These are phyloP conservation scores for Phlyctochytrium bullatum DNA, from an alignment of 192 early-diverging fungal species.

Conservation along the genomic window DNA sequence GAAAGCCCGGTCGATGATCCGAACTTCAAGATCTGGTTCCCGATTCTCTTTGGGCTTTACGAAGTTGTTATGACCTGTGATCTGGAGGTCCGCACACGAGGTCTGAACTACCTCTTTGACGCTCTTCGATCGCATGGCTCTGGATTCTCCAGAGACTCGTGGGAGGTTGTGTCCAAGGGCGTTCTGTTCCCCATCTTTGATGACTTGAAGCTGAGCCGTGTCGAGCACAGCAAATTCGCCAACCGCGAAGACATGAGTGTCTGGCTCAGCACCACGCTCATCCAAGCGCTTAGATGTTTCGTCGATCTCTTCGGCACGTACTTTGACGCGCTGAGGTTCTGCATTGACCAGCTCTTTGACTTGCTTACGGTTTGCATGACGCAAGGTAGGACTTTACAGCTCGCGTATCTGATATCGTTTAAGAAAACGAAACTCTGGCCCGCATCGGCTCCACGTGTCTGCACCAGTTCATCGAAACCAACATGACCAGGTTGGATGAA, in stretches of 20 bases:
- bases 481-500: conserved; percentile 69
- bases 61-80: conserved; percentile 90
- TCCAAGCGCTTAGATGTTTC: conserved; percentile 85
- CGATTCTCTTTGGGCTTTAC: conserved; percentile 82
- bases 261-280: conserved; percentile 93
- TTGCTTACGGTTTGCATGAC: conserved; percentile 82
- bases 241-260: conserved; percentile 83
- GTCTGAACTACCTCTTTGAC: conserved; percentile 80
- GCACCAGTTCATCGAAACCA: conserved; percentile 82
- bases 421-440: conserved; percentile 84
- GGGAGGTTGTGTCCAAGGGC: conserved; percentile 77
- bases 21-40: conserved; percentile 71
- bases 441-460: conserved; percentile 87
- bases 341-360: conserved; percentile 77
- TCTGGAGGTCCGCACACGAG: conserved; percentile 86
- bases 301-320: conserved; percentile 81
- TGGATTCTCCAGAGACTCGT: conserved; percentile 72
- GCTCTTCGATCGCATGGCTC: conserved; percentile 74
- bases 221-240: conserved; percentile 59
- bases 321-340: conserved; percentile 67
- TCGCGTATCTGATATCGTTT: conserved; percentile 8
- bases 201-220: conserved; percentile 63
- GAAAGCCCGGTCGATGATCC: conserved; percentile 47
- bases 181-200: conserved; percentile 91
- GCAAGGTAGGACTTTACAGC: conserved; percentile 57